Evolutionary conservation across 345 rosid species (phyloP), one percentile per base, ranked within the genome.

Genomic region (Camelina sativa): DNA sequence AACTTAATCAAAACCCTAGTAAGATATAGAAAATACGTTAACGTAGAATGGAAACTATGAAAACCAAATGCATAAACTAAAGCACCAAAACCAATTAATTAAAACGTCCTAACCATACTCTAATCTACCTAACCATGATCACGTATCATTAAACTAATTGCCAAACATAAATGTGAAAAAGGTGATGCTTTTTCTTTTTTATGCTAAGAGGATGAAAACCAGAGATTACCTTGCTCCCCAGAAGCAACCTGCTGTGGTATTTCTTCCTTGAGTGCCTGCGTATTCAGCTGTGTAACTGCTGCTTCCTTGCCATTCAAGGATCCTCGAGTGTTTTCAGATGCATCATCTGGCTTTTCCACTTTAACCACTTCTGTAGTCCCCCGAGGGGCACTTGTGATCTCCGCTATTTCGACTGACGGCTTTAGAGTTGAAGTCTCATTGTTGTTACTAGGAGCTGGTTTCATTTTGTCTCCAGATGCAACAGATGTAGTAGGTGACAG

Each of bases 401-500:
- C 89, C 22, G 60, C 88, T 74, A 76, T 85, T 58, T 76, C 83
- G 23, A 25, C 61, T 52, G 70, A 43, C 28, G 82, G 87, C 74
- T 79, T 81, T 34, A 72, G 28, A 62, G 63, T 72, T 75, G 74
- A 76, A 51, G 83, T 65, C 85, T 75, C 91, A 63, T 64, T 85
- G 64, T 59, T 80, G 61, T 23, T 72, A 37, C 86, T 79, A 9
- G 92, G 97, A 62, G 96, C 89, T 69, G 91, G 89, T 68, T 70
- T 60, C 81, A 73, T 86, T 71, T 90, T 90, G 51, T 81, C 93
- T 85, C 78, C 84, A 16, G 94, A 90, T 55, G 89, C 92, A 72
- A 84, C 89, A 82, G 96, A 90, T 53, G 81, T 71, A 28, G 90
- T 78, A 16, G 96, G 99, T 54, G 99, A 90, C 47, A 82, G 87